Evolutionary conservation across 352 stramenopile species (phyloP), one percentile per base, ranked within the genome.

Genomic region (Pythium apleroticum): DNA sequence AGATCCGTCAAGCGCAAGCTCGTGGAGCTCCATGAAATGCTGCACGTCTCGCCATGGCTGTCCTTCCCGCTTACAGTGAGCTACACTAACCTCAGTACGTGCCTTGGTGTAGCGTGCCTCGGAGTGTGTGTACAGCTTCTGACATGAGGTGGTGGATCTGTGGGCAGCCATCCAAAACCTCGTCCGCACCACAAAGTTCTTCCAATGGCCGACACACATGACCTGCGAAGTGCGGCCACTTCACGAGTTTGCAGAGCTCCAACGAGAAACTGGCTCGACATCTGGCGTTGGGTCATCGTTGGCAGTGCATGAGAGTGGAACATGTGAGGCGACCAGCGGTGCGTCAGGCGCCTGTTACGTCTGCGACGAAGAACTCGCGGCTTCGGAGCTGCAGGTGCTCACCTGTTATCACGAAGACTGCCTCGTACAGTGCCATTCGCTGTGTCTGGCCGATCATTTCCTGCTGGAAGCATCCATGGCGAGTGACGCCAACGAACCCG

Each of bases 1-100:
- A 68, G 75, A 6, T 90, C 80, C 0, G 75, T 93, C 10, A 86
- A 89, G 62, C 72, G 85, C 54, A 93, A 93, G 65, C 46, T 93
- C 31, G 25, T 85, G 19, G 81, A 93, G 59, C 72, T 93, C 50
- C 65, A 90, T 53, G 71, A 88, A 56, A 80, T 93, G 55, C 62
- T 90, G 15, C 81, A 82, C 25, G 43, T 93, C 8, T 46, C 64
- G 28, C 84, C 81, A 9, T 93, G 84, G 68, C 60, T 9, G 30
- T n/a, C 48, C 1, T 70, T 88, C 35, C 68, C 71, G 49, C 69
- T 90, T 24, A 81, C 72, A 0, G 60, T 90, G 35, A 88, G 53
- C 24, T 90, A 88, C 63, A 88, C 77, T 0, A 78, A 64, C 56
- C 61, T 74, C 17, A 57, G 73, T 77, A 57, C 54, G 70, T 64